Base-by-base conservation (phyloP, 2,329 filamentous ascomycete species). In the Cryphonectria carpinicola region DNA sequence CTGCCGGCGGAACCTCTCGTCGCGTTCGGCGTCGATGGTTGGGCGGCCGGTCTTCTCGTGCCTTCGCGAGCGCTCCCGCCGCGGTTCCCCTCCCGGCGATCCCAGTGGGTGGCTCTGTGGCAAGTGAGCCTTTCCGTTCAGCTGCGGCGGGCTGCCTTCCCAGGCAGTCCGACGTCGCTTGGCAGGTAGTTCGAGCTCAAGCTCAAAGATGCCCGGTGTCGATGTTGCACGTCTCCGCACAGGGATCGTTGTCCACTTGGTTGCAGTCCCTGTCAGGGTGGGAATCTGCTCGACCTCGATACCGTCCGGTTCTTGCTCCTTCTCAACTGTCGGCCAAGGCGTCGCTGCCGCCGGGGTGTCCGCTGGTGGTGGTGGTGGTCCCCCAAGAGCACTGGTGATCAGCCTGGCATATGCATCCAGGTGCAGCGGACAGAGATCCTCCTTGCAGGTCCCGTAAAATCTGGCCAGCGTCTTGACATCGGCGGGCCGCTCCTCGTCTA, bases 221-320 rank as follows among this genome's bases (percentile, higher is more conserved):
- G 71, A 72, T 17, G 71, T 72, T 37, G 71, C 66, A 19, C 71
- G 71, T 66, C 56, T 70, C 43, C 71, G 63, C n/a, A 64, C 46
- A 25, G 71, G 71, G 5, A 71, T 66, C 25, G 71, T 46, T 35
- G 68, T 72, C 71, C 71, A 72, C 39, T 25, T 66, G 28, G 71
- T 72, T 28, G 68, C 66, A 11, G 68, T 64, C 25, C 71, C 71
- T 32, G 71, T 72, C 63, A 49, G 6, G 14, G 43, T 65, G 49
- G 41, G 43, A 14, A 63, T 41, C 1, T 32, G 43, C 41, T 39
- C 43, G 17, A 66, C 56, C 35, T 72, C 68, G n/a, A 66, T 66
- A 39, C 37, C 64, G 41, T 66, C 65, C 61, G 37, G 43, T 22
- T 37, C 32, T 61, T 52, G 32, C n/a, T 66, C 56, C 19, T 56